phyloP scores from a whole-genome alignment of 169 alveolate species.

The Eimeria sp. region DNA sequence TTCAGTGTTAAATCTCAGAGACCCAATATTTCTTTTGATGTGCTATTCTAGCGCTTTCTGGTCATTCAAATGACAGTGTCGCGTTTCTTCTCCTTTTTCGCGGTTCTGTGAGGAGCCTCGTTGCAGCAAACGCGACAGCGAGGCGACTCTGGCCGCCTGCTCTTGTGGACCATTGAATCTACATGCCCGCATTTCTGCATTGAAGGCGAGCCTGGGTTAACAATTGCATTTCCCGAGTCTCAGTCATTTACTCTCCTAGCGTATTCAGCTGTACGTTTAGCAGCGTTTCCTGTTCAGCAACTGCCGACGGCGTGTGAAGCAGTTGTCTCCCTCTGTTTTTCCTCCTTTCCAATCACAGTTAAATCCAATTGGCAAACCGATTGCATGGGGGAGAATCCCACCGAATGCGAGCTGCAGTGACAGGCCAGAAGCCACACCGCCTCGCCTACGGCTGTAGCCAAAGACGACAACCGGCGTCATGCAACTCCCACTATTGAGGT shows the following conservation, averaged over 20 bases:
- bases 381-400: background rate
- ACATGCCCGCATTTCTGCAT: background rate
- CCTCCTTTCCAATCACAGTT: background rate
- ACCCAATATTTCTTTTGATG: background rate
- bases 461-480: background rate
- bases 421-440: background rate
- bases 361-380: background rate
- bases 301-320: background rate
- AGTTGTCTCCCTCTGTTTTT: background rate
- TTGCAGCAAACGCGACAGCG: background rate
- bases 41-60: background rate
- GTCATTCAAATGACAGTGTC: background rate
- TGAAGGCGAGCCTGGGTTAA: background rate
- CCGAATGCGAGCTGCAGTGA: background rate
- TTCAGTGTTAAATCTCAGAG: background rate
- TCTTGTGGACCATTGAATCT: constrained; percentile 55
- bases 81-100: background rate
- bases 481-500: background rate
- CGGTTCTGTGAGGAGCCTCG: background rate
- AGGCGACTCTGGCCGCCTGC: background rate
- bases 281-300: background rate
- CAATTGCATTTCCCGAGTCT: background rate
- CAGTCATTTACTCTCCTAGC: background rate
- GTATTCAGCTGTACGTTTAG: background rate
- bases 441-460: constrained; percentile 8